Percentiles rank a stretch among this genome's conserved stretches.
phyloP scores from a whole-genome alignment of 345 rosid species.

The Camelina hispida region DNA sequence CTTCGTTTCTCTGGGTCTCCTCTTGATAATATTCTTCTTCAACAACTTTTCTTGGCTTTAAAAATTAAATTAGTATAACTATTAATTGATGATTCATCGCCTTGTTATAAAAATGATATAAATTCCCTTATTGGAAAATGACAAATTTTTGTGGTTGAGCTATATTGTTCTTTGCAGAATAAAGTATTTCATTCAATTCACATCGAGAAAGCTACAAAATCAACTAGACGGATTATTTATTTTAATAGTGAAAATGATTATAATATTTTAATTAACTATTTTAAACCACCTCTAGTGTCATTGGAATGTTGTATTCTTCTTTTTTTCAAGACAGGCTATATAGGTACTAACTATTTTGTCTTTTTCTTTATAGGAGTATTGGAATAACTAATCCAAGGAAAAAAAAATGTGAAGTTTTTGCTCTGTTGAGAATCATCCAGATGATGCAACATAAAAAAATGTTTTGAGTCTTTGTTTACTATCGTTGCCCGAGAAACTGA shows the following conservation, averaged over 20 bases:
- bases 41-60: constrained; percentile 16
- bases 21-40: not conserved
- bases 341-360: no score
- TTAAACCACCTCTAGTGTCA: not conserved
- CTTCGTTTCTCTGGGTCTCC: not conserved
- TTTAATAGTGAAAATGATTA: not conserved
- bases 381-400: no score
- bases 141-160: constrained; percentile 24
- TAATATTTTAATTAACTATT: not conserved
- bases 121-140: not conserved
- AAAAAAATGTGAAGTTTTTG: no score
- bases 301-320: not conserved
- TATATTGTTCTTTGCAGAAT: constrained; percentile 23
- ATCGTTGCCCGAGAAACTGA: no score
- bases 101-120: constrained; percentile 7
- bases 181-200: constrained; percentile 13
- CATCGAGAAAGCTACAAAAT: constrained; percentile 33
- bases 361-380: no score
- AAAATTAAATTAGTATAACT: not conserved
- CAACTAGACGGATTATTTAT: constrained; percentile 14
- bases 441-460: no score
- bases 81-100: constrained; percentile 16
- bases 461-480: no score
- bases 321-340: no score
- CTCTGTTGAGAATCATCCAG: no score